These are phyloP conservation scores for Citrullus mucosospermus DNA, from an alignment of 306 rosid species.

Conservation along the genomic window DNA sequence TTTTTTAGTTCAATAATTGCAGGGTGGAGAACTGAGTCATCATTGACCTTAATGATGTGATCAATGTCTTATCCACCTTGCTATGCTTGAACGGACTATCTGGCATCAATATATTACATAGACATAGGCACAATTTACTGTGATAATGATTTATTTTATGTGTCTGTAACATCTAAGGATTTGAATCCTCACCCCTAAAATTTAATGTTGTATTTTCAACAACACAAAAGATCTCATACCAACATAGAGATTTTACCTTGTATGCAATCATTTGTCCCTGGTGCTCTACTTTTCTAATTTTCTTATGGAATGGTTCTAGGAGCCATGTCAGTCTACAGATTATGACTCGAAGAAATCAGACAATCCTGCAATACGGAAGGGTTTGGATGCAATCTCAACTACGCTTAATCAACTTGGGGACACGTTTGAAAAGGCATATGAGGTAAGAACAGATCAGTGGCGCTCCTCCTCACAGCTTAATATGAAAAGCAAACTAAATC, in stretches of 20 bases:
- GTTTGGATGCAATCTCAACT: slow-evolving; percentile 62
- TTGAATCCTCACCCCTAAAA: neutral
- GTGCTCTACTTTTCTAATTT: neutral
- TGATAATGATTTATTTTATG: neutral
- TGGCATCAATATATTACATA: neutral
- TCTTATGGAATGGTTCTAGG: slow-evolving; percentile 25
- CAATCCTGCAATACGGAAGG: slow-evolving; percentile 53
- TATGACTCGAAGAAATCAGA: slow-evolving; percentile 29
- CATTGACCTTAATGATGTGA: too few relatives aligned
- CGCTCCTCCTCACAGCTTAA: too few relatives aligned
- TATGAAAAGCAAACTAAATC: neutral
- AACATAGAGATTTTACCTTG: neutral
- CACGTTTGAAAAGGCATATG: slow-evolving; percentile 83
- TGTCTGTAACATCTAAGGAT: neutral
- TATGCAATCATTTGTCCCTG: neutral
- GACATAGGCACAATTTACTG: neutral
- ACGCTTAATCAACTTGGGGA: slow-evolving; percentile 94
- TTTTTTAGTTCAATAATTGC: neutral
- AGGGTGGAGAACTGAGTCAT: too few relatives aligned
- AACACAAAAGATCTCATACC: neutral
- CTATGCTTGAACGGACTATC: neutral
- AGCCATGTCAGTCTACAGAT: slow-evolving; percentile 32
- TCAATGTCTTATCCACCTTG: too few relatives aligned
- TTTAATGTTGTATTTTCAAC: neutral
- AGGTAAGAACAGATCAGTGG: slow-evolving; percentile 29